Evolutionary conservation across 306 rosid genomes (phyloP).

Genomic region (peach (Prunus persica)): Prunus_persica_NCBIv2 NC_034015.1:17794001-17794500

Average conservation of each 20-base stretch:
- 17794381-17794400: not conserved
- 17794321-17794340: not conserved
- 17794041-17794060: not conserved
- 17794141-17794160: not conserved
- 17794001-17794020: not conserved
- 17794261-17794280: not conserved
- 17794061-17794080: accelerated
- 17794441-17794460: not conserved
- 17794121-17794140: not conserved
- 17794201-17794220: not conserved
- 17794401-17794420: no score
- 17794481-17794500: not conserved
- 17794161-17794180: not conserved
- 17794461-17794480: not conserved
- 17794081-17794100: accelerated
- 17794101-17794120: no score
- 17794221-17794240: not conserved
- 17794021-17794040: not conserved
- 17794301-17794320: not conserved
- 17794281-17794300: no score
- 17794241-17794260: not conserved
- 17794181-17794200: not conserved
- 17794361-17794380: no score
- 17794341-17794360: not conserved
- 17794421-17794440: not conserved